These are phyloP conservation scores for Arthrobotrys sphaeroides DNA, from an alignment of 2,329 filamentous ascomycete species.

Conservation along the genomic window DNA sequence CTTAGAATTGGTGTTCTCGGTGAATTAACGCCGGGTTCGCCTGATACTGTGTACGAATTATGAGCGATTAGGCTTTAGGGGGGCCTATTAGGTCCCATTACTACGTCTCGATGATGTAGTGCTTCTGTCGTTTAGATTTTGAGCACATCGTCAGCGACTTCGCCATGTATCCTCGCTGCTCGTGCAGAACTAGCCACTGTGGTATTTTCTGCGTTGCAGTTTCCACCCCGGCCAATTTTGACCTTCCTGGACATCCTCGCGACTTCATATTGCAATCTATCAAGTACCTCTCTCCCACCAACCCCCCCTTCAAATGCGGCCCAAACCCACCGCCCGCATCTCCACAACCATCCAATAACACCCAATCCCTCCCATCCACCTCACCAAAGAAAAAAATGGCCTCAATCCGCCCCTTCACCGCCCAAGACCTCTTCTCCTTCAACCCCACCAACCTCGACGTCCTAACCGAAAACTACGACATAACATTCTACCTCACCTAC, in stretches of 20 bases:
- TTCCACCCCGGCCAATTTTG: neutral
- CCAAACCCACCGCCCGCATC: conserved; percentile 11
- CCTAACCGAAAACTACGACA: conserved; percentile 96
- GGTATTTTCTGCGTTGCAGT: conserved; percentile 42
- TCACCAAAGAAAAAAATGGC: conserved; percentile 70
- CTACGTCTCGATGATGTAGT: no score
- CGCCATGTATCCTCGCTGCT: no score
- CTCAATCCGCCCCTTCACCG: conserved; percentile 83
- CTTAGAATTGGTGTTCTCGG: no score
- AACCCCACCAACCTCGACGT: conserved; percentile 96
- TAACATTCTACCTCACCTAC: conserved; percentile 95
- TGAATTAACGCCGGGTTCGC: no score
- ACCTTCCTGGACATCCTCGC: neutral
- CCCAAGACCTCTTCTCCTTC: conserved; percentile 84
- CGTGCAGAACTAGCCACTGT: no score
- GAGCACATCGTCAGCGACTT: no score
- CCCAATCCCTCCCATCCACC: neutral
- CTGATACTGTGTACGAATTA: no score
- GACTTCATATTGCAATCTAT: neutral
- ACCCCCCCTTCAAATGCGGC: conserved; percentile 34
- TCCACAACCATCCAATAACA: no score
- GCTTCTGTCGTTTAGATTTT: no score
- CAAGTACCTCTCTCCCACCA: neutral
- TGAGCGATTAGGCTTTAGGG: no score
- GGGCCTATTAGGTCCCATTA: no score